A percentile compares a stretch with the other conserved stretches of the same genome.
Evolutionary conservation across 805 yeast species (phyloP).

Genomic region (Nakazawaea ishiwadae): DNA sequence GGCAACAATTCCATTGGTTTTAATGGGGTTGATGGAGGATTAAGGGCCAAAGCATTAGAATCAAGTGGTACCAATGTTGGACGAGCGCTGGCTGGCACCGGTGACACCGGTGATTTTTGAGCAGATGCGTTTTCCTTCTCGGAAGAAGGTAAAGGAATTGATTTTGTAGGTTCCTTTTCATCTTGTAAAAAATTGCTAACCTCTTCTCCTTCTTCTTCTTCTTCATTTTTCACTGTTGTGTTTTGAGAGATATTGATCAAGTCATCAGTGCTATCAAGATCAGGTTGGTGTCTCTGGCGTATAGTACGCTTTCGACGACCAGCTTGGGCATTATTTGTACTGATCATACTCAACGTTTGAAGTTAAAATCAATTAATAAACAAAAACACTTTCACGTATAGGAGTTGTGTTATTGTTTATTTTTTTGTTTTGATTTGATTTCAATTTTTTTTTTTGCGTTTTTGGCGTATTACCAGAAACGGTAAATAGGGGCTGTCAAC

Average conservation of each 20-base stretch:
- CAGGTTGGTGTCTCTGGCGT: slow-evolving; percentile 5
- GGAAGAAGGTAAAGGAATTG: not conserved
- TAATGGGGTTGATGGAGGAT: slow-evolving; percentile 11
- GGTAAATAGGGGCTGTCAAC: not conserved
- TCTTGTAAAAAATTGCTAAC: not conserved
- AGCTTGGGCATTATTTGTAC: not conserved
- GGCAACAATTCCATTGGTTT: slow-evolving; percentile 9
- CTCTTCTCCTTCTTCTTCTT: not conserved
- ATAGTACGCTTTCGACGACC: slow-evolving; percentile 11
- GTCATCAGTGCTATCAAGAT: slow-evolving; percentile 4
- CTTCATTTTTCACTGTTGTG: not conserved
- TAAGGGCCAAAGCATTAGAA: slow-evolving; percentile 7
- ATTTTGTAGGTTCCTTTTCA: not conserved
- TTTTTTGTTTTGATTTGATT: slow-evolving; percentile 2
- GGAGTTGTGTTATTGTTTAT: no score
- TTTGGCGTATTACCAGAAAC: not conserved
- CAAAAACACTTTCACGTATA: no score
- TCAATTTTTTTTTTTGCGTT: not conserved
- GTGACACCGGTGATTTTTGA: not conserved
- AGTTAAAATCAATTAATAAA: not conserved
- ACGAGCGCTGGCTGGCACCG: not conserved
- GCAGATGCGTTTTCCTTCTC: slow-evolving; percentile 7
- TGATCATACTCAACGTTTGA: slow-evolving; percentile 1
- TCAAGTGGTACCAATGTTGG: slow-evolving; percentile 11
- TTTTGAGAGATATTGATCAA: slow-evolving; percentile 3